phyloP scores from a whole-genome alignment of 768 basidiomycete genomes.

The Rhodotorula toruloides region DNA sequence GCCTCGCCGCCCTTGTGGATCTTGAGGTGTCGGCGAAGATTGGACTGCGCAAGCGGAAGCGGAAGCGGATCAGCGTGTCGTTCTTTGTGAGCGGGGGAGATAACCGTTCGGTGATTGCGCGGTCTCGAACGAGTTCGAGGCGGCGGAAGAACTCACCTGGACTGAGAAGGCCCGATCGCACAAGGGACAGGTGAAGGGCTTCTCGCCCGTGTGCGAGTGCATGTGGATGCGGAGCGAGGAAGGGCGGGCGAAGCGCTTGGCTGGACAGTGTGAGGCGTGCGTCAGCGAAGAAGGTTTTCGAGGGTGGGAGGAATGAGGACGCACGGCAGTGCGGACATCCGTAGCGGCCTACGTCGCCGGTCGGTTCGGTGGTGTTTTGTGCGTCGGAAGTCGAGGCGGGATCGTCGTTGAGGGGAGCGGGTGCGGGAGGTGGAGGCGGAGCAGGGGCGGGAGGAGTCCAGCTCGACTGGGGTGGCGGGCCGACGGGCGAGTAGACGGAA shows the following conservation, averaged over 20 bases:
- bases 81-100: too few species aligned
- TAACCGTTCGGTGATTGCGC: too few species aligned
- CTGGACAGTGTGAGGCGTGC: background rate
- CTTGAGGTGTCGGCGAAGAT: conserved; percentile 35
- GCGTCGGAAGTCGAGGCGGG: background rate
- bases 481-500: too few species aligned
- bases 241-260: conserved; percentile 40
- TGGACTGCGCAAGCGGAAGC: conserved; percentile 30
- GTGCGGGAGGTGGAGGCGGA: background rate
- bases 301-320: background rate
- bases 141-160: conserved; percentile 10
- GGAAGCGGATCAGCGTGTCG: too few species aligned
- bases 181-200: conserved; percentile 36
- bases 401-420: background rate
- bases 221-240: conserved; percentile 39
- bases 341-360: conserved; percentile 8
- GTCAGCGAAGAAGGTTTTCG: background rate
- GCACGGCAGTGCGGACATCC: conserved; percentile 35
- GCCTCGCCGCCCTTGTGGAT: conserved; percentile 31
- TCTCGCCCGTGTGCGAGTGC: conserved; percentile 42
- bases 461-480: too few species aligned
- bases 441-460: too few species aligned
- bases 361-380: background rate
- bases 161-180: conserved; percentile 40
- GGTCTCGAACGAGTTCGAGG: background rate